These are phyloP conservation scores for Lathyrus oleraceus DNA, from an alignment of 306 rosid species.

Conservation along the genomic window DNA sequence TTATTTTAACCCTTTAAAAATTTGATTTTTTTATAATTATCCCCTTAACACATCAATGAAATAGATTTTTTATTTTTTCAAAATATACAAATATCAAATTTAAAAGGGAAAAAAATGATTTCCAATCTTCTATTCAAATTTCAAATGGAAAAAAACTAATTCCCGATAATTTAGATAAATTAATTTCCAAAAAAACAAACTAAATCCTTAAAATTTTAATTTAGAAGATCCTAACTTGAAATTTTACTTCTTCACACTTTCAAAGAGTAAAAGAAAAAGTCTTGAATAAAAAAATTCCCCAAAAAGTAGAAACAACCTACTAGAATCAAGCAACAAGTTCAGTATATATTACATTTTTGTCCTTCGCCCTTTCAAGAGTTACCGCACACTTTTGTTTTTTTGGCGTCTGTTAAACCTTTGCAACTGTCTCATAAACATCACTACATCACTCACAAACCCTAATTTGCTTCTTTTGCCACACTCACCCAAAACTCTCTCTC, in stretches of 20 bases:
- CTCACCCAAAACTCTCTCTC: slow-evolving; percentile 19
- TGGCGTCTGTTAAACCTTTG: slow-evolving; percentile 44
- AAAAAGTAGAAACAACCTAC: neutral
- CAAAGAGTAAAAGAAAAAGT: slow-evolving; percentile 28
- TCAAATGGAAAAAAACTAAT: neutral
- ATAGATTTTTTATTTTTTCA: no score
- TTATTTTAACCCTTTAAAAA: neutral
- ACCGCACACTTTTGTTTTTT: slow-evolving; percentile 22
- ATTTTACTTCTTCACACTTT: neutral
- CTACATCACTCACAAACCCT: slow-evolving; percentile 50
- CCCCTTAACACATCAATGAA: neutral
- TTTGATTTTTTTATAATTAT: neutral
- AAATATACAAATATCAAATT: no score
- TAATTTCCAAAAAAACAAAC: neutral
- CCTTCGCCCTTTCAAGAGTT: slow-evolving; percentile 16
- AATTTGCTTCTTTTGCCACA: slow-evolving; percentile 19
- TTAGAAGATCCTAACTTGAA: neutral
- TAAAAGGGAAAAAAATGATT: no score
- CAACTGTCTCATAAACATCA: slow-evolving; percentile 33
- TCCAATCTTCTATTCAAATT: neutral
- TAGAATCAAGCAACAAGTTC: neutral
- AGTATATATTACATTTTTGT: neutral
- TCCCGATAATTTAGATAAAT: neutral
- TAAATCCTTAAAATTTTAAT: neutral
- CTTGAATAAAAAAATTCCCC: slow-evolving; percentile 17